Base-by-base conservation (phyloP, 805 yeast genomes). In the Kazachstania taianensis region DNA sequence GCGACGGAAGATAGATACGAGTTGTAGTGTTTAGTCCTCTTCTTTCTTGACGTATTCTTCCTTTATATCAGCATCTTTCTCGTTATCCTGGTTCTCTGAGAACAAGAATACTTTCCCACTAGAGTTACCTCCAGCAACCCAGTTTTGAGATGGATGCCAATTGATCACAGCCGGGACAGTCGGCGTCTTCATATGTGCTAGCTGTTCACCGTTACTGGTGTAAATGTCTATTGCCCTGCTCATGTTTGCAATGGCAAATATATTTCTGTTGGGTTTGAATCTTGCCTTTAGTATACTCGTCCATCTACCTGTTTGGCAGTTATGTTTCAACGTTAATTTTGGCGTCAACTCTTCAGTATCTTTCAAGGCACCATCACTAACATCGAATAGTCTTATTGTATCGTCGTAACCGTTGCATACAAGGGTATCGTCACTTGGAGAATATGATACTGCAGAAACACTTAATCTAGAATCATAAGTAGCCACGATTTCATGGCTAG, bases 261-360 rank as follows among this genome's bases (percentile, higher is more conserved):
- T 86, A 44, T 86, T 81, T 20, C 72, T 66, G 22, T 68, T 61
- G 2, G 60, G 56, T 41, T 92, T 96, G 94, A 96, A 89, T 50
- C 76, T 71, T 0, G 96, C 77, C 48, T 89, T 85, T 39, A 89
- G 62, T 32, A 89, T 89, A 1, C 94, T 78, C 0, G 92, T 95
- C 98, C 98, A 89, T 44, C 95, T 67, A 0, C 98, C 98, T 0
- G 96, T 81, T 57, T 89, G 95, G 61, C 98, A 92, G 51, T 92
- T 92, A 54, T 92, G 98, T 38, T 72, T 73, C 33, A 89, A 66
- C 7, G 74, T 73, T 19, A 73, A 68, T 20, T 67, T 52, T 0
- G 95, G 94, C n/a, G 49, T 54, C 23, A 85, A 46, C 35, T 69
- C 70, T 7, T 45, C 46, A 10, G 48, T 40, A n/a, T n/a, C n/a